Percentiles rank a stretch among this genome's conserved stretches.
Conservation (phyloP, 2,329 filamentous ascomycete species). For the Claviceps lovelessii region DNA sequence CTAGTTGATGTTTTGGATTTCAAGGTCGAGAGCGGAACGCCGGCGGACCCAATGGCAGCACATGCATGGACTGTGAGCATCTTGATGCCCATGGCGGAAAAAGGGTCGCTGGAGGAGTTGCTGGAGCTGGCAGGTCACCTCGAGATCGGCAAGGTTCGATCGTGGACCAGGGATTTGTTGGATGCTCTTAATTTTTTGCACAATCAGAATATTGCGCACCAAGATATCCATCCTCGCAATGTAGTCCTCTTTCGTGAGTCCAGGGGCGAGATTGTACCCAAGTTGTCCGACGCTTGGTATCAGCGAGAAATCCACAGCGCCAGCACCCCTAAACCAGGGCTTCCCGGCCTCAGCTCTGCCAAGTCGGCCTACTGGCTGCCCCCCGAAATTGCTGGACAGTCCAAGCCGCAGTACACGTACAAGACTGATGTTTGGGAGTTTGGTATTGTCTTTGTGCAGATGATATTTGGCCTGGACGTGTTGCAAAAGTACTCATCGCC, state of each 20-base stretch:
- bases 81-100: slow-evolving; percentile 63
- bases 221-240: slow-evolving; percentile 66
- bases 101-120: slow-evolving; percentile 69
- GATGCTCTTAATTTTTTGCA: slow-evolving; percentile 82
- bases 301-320: slow-evolving; percentile 53
- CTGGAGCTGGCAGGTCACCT: slow-evolving; percentile 66
- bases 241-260: slow-evolving; percentile 60
- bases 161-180: slow-evolving; percentile 84
- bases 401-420: slow-evolving; percentile 48
- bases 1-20: slow-evolving; percentile 71
- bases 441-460: slow-evolving; percentile 80
- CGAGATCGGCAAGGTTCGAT: slow-evolving; percentile 59
- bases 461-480: slow-evolving; percentile 76
- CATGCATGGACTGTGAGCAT: slow-evolving; percentile 58
- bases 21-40: slow-evolving; percentile 49
- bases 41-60: slow-evolving; percentile 21
- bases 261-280: slow-evolving; percentile 55
- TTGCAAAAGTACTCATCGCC: slow-evolving; percentile 68
- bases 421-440: slow-evolving; percentile 95
- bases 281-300: slow-evolving; percentile 60
- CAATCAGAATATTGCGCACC: slow-evolving; percentile 69
- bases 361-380: slow-evolving; percentile 74
- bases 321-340: slow-evolving; percentile 34
- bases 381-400: slow-evolving; percentile 54
- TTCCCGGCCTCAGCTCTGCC: slow-evolving; percentile 42